Percentiles rank a stretch among this genome's conserved stretches.
These are phyloP conservation scores for Penicillium sp. DNA, from an alignment of 2,329 filamentous ascomycete species.

Conservation along the genomic window DNA sequence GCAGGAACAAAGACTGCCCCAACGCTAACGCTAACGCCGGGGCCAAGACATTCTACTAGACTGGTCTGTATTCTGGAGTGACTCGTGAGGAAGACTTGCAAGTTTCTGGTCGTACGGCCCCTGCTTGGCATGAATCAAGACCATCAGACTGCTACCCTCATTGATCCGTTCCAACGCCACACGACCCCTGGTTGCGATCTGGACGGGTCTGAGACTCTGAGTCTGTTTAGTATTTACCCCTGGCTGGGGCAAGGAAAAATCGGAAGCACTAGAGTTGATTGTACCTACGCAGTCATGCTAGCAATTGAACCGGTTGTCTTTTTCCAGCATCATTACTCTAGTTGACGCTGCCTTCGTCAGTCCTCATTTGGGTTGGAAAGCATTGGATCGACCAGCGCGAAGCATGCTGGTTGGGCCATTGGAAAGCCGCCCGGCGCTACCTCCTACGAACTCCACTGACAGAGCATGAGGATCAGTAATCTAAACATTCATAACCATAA, in stretches of 20 bases:
- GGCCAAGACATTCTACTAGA: background rate
- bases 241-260: background rate
- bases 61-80: background rate
- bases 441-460: background rate
- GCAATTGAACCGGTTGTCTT: background rate
- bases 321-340: background rate
- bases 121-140: background rate
- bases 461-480: background rate
- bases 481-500: conserved; percentile 2
- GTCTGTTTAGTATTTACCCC: background rate
- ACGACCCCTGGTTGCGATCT: background rate
- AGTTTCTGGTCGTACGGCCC: background rate
- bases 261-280: background rate
- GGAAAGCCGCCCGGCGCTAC: background rate
- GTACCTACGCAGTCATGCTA: background rate
- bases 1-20: background rate
- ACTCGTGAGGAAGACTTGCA: no score
- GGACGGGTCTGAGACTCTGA: background rate
- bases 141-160: background rate
- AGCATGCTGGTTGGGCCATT: background rate
- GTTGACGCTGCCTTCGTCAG: background rate
- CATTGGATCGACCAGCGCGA: background rate
- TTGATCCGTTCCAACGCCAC: background rate
- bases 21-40: background rate
- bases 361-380: background rate